Evolutionary conservation across 2,329 filamentous ascomycete species (phyloP).

Genomic region (Ophiostoma montium): DNA sequence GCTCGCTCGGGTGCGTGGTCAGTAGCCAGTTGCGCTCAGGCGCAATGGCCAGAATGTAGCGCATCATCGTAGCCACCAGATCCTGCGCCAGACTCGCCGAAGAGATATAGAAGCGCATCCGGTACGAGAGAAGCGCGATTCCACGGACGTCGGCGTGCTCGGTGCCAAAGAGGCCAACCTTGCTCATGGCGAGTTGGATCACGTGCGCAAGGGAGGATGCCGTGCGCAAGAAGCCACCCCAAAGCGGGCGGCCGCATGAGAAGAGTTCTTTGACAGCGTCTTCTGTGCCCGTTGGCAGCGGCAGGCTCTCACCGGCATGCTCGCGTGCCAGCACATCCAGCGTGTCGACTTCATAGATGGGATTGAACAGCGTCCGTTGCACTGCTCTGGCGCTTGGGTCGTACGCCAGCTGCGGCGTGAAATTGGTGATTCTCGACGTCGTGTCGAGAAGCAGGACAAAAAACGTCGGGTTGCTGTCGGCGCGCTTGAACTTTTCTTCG

Average conservation of each 20-base stretch:
- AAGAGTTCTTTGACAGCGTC: neutral
- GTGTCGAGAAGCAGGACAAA: constrained; percentile 2
- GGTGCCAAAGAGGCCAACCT: neutral
- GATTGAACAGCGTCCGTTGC: neutral
- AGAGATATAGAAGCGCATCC: constrained; percentile 4
- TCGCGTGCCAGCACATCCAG: neutral
- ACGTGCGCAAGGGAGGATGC: neutral
- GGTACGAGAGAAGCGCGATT: neutral
- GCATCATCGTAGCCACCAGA: constrained; percentile 1
- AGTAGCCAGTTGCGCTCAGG: neutral
- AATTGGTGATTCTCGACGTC: neutral
- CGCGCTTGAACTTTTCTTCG: neutral
- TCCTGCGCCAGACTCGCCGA: neutral
- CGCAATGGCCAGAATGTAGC: neutral
- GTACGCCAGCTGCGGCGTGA: neutral
- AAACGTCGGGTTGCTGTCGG: neutral
- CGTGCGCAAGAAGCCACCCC: neutral
- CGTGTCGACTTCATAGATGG: neutral
- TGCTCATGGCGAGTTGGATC: neutral
- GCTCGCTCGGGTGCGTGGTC: constrained; percentile 4
- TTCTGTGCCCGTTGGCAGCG: neutral
- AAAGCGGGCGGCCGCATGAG: constrained; percentile 1
- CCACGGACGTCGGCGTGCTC: too few species aligned
- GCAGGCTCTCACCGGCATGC: too few species aligned
- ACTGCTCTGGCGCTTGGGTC: neutral